A percentile compares a stretch with the other conserved stretches of the same genome.
phyloP scores from a whole-genome alignment of 164 flowering plant genomes.

The grape (Vitis vinifera) region ASM3070453v1 NC_081809.1:22898001-22898500 shows the following conservation, averaged over 20 bases:
- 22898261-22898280: slow-evolving; percentile 51
- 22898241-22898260: slow-evolving; percentile 50
- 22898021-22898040: slow-evolving; percentile 40
- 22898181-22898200: slow-evolving; percentile 42
- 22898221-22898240: slow-evolving; percentile 44
- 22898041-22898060: slow-evolving; percentile 43
- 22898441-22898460: slow-evolving; percentile 58
- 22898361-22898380: slow-evolving; percentile 46
- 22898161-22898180: slow-evolving; percentile 47
- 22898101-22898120: slow-evolving; percentile 38
- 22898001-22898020: slow-evolving; percentile 45
- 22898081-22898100: slow-evolving; percentile 37
- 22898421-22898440: slow-evolving; percentile 41
- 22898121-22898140: slow-evolving; percentile 42
- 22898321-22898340: slow-evolving; percentile 56
- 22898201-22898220: slow-evolving; percentile 40
- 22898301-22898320: slow-evolving; percentile 50
- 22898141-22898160: slow-evolving; percentile 34
- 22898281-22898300: slow-evolving; percentile 49
- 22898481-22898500: slow-evolving; percentile 44
- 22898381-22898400: slow-evolving; percentile 39
- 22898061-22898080: slow-evolving; percentile 35
- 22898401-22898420: slow-evolving; percentile 22
- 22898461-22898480: slow-evolving; percentile 56
- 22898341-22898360: slow-evolving; percentile 54